Evolutionary conservation across 768 basidiomycete genomes (phyloP).

Genomic region (Tulasnella sp.): DNA sequence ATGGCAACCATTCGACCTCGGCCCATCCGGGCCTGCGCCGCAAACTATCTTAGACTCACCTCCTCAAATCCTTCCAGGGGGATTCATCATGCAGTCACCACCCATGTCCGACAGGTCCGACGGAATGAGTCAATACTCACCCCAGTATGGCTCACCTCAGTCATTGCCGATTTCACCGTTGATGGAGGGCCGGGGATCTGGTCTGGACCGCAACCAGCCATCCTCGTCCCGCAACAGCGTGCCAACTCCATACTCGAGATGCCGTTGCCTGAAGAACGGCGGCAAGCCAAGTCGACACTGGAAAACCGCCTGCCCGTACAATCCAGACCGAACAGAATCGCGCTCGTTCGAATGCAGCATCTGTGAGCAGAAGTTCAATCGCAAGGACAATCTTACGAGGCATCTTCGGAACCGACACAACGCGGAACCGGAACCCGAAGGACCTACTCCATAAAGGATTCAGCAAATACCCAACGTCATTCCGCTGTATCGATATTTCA

Average conservation of each 20-base stretch:
- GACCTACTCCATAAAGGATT: too few species aligned
- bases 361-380: not conserved
- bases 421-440: not conserved
- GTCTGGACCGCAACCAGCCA: not conserved
- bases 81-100: not conserved
- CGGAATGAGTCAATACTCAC: not conserved
- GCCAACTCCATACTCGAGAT: not conserved
- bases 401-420: not conserved
- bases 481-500: not conserved
- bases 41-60: not conserved
- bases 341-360: not conserved
- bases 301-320: not conserved
- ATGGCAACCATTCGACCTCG: not conserved
- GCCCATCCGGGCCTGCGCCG: not conserved
- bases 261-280: not conserved
- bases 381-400: not conserved
- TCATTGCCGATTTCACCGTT: not conserved
- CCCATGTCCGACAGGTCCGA: not conserved
- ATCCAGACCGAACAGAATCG: not conserved
- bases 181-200: not conserved
- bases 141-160: not conserved
- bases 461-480: too few species aligned
- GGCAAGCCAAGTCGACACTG: not conserved
- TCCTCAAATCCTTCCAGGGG: not conserved
- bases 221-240: not conserved